These are phyloP conservation scores for Saccharomyces eubayanus DNA, from an alignment of 805 yeast species.

Conservation along the genomic window DNA sequence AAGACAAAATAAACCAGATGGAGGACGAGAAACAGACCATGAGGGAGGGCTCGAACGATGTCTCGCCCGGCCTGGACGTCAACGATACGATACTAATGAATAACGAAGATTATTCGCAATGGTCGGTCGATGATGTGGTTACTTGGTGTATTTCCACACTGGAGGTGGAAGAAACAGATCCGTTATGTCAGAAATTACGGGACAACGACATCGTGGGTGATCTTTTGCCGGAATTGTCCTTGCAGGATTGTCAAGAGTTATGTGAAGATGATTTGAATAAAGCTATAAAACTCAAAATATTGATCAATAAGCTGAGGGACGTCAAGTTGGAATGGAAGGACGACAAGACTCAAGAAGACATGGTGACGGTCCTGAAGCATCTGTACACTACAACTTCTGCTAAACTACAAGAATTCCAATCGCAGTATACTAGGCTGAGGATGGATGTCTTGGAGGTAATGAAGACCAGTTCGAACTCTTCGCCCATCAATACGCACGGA, in stretches of 20 bases:
- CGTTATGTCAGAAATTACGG: constrained; percentile 9
- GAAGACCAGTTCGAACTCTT: constrained; percentile 7
- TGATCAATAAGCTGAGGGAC: constrained; percentile 46
- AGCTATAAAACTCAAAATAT: constrained; percentile 52
- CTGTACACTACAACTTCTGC: constrained; percentile 20
- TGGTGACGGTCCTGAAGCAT: constrained; percentile 23
- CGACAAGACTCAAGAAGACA: constrained; percentile 20
- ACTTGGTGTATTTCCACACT: constrained; percentile 21
- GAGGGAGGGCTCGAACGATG: neutral
- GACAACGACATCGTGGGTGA: constrained; percentile 42
- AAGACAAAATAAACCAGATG: neutral
- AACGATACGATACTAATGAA: constrained; percentile 1
- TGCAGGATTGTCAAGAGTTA: constrained; percentile 65
- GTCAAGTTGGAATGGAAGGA: constrained; percentile 8
- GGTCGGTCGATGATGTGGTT: constrained; percentile 22
- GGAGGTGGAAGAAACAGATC: constrained; percentile 10
- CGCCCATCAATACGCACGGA: neutral
- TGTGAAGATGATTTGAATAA: constrained; percentile 49
- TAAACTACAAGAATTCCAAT: constrained; percentile 26
- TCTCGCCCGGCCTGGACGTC: neutral
- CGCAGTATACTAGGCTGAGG: constrained; percentile 25
- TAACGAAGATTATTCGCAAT: constrained; percentile 11
- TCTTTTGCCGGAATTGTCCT: constrained; percentile 56
- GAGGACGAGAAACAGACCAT: neutral
- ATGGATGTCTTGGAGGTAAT: constrained; percentile 26